Base-by-base conservation (phyloP, 495 filamentous ascomycete genomes). In the Mycothermus thermophilus region DNA sequence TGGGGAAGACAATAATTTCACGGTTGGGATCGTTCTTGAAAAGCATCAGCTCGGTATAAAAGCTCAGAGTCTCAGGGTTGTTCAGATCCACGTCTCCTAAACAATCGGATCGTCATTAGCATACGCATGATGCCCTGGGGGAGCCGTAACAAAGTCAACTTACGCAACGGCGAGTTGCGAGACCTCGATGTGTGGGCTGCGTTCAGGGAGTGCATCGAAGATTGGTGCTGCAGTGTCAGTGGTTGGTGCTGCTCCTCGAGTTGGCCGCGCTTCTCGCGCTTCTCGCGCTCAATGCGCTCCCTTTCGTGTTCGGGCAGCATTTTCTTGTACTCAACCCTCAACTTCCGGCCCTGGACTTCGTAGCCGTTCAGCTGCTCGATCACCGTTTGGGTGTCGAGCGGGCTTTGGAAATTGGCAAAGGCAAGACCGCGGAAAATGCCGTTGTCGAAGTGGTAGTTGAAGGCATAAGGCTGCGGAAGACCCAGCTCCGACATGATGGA, bases 361-460 rank as follows among this genome's bases (percentile, higher is more conserved):
- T 93, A 82, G 42, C 93, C 85, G 51, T 97, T 96, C 57, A 97
- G 72, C 30, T 77, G 61, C 15, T 90, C 77, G 47, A 97, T 97
- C 22, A 96, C 90, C 18, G 74, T 68, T 9, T 79, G 80, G 0
- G 90, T 97, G 50, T 97, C 90, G 38, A 94, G 79, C 2, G 90
- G 72, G 12, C 83, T 94, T 8, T 90, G 93, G 58, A 97, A 97
- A 60, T 97, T 97, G 58, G 90, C 90, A 57, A 97, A 97, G 8
- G 90, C 90, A 31, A 97, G 67, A 13, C 90, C 90, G 38, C 90
- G 72, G 62, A 97, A 97, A 13, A 97, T 88, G 14, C 90, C 90
- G 50, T 93, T 92, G 52, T 97, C 90, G 54, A 97, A 97, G 57
- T 97, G 90, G 47, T 97, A 97, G 60, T 97, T 97, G 71, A 97